A percentile compares a stretch with the other conserved stretches of the same genome.
These are phyloP conservation scores for Isabelozyma heimii DNA, from an alignment of 805 yeast species.

Conservation along the genomic window DNA sequence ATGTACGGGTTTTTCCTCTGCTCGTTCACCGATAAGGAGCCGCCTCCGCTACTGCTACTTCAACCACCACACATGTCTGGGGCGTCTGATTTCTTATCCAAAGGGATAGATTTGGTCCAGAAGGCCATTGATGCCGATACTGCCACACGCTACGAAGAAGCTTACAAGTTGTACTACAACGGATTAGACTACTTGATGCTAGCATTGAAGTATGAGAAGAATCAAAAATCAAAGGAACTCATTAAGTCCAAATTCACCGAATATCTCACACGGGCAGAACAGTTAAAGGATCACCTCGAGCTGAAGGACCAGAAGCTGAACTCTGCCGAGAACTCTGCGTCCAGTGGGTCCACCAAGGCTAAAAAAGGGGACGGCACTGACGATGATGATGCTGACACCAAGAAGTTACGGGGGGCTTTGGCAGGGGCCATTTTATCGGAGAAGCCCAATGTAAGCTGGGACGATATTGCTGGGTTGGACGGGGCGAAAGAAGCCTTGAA, in stretches of 20 bases:
- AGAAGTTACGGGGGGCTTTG: slow-evolving; percentile 85
- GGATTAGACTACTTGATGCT: slow-evolving; percentile 94
- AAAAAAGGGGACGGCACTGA: slow-evolving; percentile 54
- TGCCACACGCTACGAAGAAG: slow-evolving; percentile 87
- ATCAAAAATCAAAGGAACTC: slow-evolving; percentile 82
- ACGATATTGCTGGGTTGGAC: slow-evolving; percentile 93
- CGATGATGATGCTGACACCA: slow-evolving; percentile 78
- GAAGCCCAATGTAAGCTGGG: slow-evolving; percentile 91
- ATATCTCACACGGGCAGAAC: slow-evolving; percentile 90
- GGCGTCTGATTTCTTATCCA: slow-evolving; percentile 73
- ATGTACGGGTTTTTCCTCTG: not conserved
- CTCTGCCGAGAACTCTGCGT: slow-evolving; percentile 50
- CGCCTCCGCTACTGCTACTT: not conserved
- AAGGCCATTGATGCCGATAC: slow-evolving; percentile 94
- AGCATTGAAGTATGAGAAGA: slow-evolving; percentile 91
- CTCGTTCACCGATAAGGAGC: not conserved
- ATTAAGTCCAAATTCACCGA: slow-evolving; percentile 88
- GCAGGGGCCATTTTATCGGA: slow-evolving; percentile 90
- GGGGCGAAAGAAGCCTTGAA: slow-evolving; percentile 94
- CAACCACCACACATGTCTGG: slow-evolving; percentile 14
- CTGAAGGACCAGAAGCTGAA: slow-evolving; percentile 47
- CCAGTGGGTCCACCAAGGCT: slow-evolving; percentile 57
- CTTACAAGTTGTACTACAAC: slow-evolving; percentile 86
- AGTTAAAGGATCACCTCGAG: slow-evolving; percentile 83
- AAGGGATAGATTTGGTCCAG: slow-evolving; percentile 93